Base-by-base conservation (phyloP, 2,329 filamentous ascomycete genomes). In the Fusarium denticulatum region DNA sequence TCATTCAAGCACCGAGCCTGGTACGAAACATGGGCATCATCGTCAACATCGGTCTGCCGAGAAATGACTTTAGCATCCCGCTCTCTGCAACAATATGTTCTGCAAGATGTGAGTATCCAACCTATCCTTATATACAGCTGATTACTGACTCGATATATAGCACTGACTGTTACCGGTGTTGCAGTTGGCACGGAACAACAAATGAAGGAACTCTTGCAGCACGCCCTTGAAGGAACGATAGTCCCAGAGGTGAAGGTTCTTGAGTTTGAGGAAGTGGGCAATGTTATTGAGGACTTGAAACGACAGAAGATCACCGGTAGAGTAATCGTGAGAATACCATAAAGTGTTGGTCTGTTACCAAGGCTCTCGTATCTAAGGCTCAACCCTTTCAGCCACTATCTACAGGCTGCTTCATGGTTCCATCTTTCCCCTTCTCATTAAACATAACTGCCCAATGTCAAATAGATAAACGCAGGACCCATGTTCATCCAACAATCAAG, bases 1-100 rank as follows among this genome's bases (percentile, higher is more conserved):
- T 81, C 3, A 22, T 59, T 0, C 22, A 75, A 20, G 77, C 80
- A 0, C 79, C 79, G 0, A 67, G 6, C 2, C 7, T 81, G 3
- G 78, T 76, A 1, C 67, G 74, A 18, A 79, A 79, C 3, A 77
- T 76, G 71, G 80, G 76, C 6, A 60, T 73, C 0, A 73, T 81
- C 7, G 66, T 78, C 3, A 73, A 67, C 0, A 74, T 81, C 14
- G 80, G 80, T 0, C 34, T 81, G 1, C 80, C 80, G 0, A 62
- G 60, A 1, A 77, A 79, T 12, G 78, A 80, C 12, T 81, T 79
- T 6, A 69, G 61, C 0, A 64, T 81, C 7, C 79, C 80, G 0
- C 58, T 81, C 1, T 64, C 78, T 1, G 77, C 71, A 12, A 69
- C 78, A 0, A 22, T 77, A 6, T 78, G 72, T 4, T 77, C 78